Base-by-base conservation (phyloP, 1,139 yeast species). In the Lodderomyces margitis region DNA sequence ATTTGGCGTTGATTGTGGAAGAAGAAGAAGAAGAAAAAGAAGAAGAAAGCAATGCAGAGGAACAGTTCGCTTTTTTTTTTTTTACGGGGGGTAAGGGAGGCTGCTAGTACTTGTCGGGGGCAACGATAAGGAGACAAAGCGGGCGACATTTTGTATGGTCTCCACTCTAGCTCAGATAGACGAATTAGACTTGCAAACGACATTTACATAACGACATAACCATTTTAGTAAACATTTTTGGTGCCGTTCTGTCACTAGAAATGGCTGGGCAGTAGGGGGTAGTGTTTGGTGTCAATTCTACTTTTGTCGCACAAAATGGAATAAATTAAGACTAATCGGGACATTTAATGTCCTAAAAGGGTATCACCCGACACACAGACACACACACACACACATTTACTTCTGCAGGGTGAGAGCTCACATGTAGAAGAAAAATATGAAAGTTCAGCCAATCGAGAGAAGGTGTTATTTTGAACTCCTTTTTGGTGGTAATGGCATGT, bases 21-120 rank as follows among this genome's bases (percentile, higher is more conserved):
- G 20, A 15, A 19, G 37, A 25, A 40, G 39, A 41, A 25, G 36
- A 36, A 20, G 34, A 19, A 25, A 27, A 34, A 21, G 28, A 38
- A 24, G 31, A 25, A 38, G 20, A 24, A 24, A 25, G 23, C 11
- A 24, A 17, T 21, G 12, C 5, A 32, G 16, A 36, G 28, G 24
- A n/a, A 12, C 11, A 12, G 11, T 34, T 34, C 4, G 9, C 11
- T 16, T 8, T 20, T 14, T 15, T 33, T 17, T 11, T 33, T n/a
- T 33, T 12, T 20, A 19, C 17, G 34, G 34, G 34, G 34, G 4
- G n/a, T n/a, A n/a, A n/a, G 21, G 11, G 21, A n/a, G 34, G 4
- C 14, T 17, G 23, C 5, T 7, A 16, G 15, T n/a, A n/a, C n/a
- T n/a, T n/a, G 36, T 21, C 25, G 36, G 27, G n/a, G 36, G 36